Percentiles rank a stretch among this genome's conserved stretches.
Evolutionary conservation across 164 flowering plant genomes (phyloP).

Genomic region (Liriodendron chinense): DNA sequence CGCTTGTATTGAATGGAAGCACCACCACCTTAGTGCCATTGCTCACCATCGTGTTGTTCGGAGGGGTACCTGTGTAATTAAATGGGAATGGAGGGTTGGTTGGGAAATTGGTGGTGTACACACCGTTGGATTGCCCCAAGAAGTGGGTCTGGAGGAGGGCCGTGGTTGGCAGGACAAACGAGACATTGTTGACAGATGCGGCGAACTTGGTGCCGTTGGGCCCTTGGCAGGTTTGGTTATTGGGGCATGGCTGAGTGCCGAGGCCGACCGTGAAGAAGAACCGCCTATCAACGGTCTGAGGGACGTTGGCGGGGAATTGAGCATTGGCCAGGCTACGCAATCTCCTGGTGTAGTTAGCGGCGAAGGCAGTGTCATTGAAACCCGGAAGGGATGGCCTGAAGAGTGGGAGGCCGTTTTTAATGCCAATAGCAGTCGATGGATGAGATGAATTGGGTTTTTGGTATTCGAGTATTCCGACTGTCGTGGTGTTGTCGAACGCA

Average conservation of each 20-base stretch:
- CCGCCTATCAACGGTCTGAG: slow-evolving; percentile 33
- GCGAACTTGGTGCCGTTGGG: slow-evolving; percentile 48
- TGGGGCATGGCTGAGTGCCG: slow-evolving; percentile 39
- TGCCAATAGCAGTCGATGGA: background rate
- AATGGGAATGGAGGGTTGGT: slow-evolving; percentile 30
- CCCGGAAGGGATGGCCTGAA: slow-evolving; percentile 23
- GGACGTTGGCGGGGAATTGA: slow-evolving; percentile 55
- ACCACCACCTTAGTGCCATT: slow-evolving; percentile 46
- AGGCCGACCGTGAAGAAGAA: slow-evolving; percentile 67
- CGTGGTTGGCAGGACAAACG: slow-evolving; percentile 42
- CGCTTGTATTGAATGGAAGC: slow-evolving; percentile 47
- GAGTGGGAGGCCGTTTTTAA: background rate
- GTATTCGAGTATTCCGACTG: slow-evolving; percentile 39
- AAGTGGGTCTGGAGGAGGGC: slow-evolving; percentile 54
- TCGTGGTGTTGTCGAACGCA: slow-evolving; percentile 46
- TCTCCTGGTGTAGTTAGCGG: slow-evolving; percentile 9
- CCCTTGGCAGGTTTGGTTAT: slow-evolving; percentile 55
- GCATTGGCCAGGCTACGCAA: slow-evolving; percentile 26
- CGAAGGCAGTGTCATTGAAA: slow-evolving; percentile 20
- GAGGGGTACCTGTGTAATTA: slow-evolving; percentile 59
- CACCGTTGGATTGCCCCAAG: slow-evolving; percentile 39
- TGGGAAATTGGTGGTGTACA: slow-evolving; percentile 53
- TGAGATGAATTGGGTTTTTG: background rate
- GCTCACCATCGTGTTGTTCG: slow-evolving; percentile 38
- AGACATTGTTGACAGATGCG: slow-evolving; percentile 54